Percentiles rank a stretch among this genome's conserved stretches.
These are phyloP conservation scores for Penicillium turbatum DNA, from an alignment of 495 filamentous ascomycete genomes.

Conservation along the genomic window DNA sequence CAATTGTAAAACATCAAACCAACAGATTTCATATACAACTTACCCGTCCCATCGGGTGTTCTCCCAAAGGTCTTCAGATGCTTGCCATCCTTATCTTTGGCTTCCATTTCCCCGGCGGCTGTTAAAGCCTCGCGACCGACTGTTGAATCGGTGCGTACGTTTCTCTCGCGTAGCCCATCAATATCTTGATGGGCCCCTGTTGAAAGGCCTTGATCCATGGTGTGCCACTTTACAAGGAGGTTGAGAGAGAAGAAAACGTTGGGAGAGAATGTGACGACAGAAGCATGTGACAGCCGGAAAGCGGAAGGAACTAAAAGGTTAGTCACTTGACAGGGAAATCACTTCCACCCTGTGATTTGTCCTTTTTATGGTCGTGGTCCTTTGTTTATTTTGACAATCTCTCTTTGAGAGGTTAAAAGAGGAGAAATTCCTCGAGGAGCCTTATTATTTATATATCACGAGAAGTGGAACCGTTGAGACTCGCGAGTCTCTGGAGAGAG, in stretches of 20 bases:
- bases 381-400: background rate
- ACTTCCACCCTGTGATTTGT: background rate
- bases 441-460: slow-evolving; percentile 14
- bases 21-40: slow-evolving; percentile 21
- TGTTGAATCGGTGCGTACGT: slow-evolving; percentile 33
- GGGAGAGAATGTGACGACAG: slow-evolving; percentile 20
- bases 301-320: slow-evolving; percentile 8
- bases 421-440: background rate
- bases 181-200: slow-evolving; percentile 38
- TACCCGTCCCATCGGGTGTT: slow-evolving; percentile 86
- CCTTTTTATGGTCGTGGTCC: background rate
- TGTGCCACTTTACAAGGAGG: slow-evolving; percentile 14
- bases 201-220: slow-evolving; percentile 44
- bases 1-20: background rate
- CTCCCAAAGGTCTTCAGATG: slow-evolving; percentile 80
- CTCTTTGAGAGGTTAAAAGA: background rate
- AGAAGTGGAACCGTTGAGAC: slow-evolving; percentile 18
- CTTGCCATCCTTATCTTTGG: slow-evolving; percentile 44
- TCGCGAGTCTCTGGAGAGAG: slow-evolving; percentile 9
- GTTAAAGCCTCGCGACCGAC: slow-evolving; percentile 33
- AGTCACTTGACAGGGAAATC: slow-evolving; percentile 17
- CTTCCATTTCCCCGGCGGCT: slow-evolving; percentile 34
- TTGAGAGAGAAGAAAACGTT: slow-evolving; percentile 18
- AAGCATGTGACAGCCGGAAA: slow-evolving; percentile 35
- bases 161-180: slow-evolving; percentile 46